Evolutionary conservation across 768 basidiomycete genomes (phyloP).

Genomic region (Fomitopsis serialis): DNA sequence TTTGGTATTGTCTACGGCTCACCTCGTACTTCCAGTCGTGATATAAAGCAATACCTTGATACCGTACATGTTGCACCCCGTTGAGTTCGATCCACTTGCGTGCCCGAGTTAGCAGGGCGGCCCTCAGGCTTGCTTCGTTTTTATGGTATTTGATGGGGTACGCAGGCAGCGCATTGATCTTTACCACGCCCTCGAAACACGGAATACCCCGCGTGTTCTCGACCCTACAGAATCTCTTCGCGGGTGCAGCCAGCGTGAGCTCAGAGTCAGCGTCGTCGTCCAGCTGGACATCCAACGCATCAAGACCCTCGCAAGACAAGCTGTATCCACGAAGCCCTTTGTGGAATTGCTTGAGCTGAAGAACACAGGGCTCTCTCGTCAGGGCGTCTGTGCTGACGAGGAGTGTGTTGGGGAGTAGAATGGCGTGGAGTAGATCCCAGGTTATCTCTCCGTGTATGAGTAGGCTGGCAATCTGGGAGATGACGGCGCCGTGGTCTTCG

Average conservation of each 20-base stretch:
- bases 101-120: constrained; percentile 38
- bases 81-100: constrained; percentile 48
- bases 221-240: constrained; percentile 33
- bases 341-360: constrained; percentile 37
- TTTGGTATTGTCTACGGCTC: neutral
- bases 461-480: constrained; percentile 41
- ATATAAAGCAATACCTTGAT: constrained; percentile 49
- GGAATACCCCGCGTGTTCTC: constrained; percentile 8
- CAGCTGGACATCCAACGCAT: constrained; percentile 35
- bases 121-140: constrained; percentile 31
- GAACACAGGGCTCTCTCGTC: constrained; percentile 46
- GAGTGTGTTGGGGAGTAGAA: constrained; percentile 48
- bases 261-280: constrained; percentile 5
- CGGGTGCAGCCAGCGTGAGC: constrained; percentile 19
- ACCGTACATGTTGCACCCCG: constrained; percentile 52
- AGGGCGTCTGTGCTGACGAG: constrained; percentile 46
- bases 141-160: constrained; percentile 49
- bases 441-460: constrained; percentile 52
- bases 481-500: constrained; percentile 43
- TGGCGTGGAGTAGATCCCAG: constrained; percentile 47
- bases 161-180: constrained; percentile 43
- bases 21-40: constrained; percentile 22
- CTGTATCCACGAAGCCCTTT: constrained; percentile 33
- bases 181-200: constrained; percentile 42
- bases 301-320: constrained; percentile 45